phyloP scores from a whole-genome alignment of 805 yeast species.

The Priceomyces fermenticarens region DNA sequence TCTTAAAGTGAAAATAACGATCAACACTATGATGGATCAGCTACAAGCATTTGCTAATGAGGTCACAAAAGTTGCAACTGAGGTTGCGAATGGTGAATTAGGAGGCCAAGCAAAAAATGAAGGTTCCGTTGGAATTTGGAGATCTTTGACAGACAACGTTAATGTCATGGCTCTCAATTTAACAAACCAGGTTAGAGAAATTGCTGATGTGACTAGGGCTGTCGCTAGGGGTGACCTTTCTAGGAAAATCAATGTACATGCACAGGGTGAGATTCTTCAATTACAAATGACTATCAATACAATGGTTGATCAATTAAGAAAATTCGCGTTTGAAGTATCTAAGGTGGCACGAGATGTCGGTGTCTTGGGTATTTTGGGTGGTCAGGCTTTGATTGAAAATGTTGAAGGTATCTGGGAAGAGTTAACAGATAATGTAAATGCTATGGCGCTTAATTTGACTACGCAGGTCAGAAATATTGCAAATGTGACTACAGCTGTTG shows the following conservation, averaged over 20 bases:
- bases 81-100: conserved; percentile 84
- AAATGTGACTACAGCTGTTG: conserved; percentile 84
- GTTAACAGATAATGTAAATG: conserved; percentile 81
- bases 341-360: conserved; percentile 89
- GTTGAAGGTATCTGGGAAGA: conserved; percentile 89
- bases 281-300: conserved; percentile 83
- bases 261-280: conserved; percentile 85
- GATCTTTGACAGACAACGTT: conserved; percentile 77
- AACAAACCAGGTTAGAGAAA: conserved; percentile 69
- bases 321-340: conserved; percentile 82
- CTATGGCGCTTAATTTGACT: conserved; percentile 85
- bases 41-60: conserved; percentile 76
- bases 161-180: conserved; percentile 86
- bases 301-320: conserved; percentile 82
- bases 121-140: conserved; percentile 88
- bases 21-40: conserved; percentile 88
- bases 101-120: conserved; percentile 87
- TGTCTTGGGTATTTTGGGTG: conserved; percentile 84
- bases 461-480: conserved; percentile 88
- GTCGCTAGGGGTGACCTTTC: conserved; percentile 86
- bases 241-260: conserved; percentile 81
- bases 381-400: conserved; percentile 76
- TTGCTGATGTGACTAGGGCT: conserved; percentile 85
- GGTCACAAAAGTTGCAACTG: conserved; percentile 83
- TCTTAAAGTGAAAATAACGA: conserved; percentile 72